Base-by-base conservation (phyloP, 2,329 filamentous ascomycete genomes). In the Alternaria ethzedia region DNA sequence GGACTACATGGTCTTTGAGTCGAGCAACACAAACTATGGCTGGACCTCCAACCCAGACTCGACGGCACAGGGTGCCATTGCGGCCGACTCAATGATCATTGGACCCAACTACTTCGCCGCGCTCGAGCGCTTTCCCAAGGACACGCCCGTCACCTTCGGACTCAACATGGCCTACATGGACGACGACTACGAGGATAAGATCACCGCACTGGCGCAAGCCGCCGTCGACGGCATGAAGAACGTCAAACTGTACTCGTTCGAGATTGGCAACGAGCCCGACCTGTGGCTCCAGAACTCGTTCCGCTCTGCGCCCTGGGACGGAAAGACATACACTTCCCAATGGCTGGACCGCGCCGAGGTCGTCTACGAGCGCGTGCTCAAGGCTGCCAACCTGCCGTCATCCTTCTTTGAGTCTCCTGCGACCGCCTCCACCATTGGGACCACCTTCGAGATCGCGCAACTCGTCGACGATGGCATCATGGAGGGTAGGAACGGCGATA, bases 341-440 rank as follows among this genome's bases (percentile, higher is more conserved):
- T 86, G 83, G 78, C 76, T 83, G 11, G 79, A 80, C 26, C 80
- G 84, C 23, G 82, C 83, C 6, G 68, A 78, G 50, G 77, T 78
- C 10, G 70, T 86, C 6, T 84, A 81, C 68, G 67, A 82, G n/a
- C 77, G 80, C 25, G 84, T 86, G 2, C 72, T 86, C 23, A 71
- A 80, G 68, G 81, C 83, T 6, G 77, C 77, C 6, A 77, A 77
- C 46, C 71, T 83, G 17, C 73, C 75, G 0, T 77, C 79, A 47
- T 77, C 78, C 56, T 84, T 85, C 70, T 86, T 86, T 71, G 84
- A 86, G 72, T 78, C 83, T 7, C 82, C 80, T 5, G 77, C 79
- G 4, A 86, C 84, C 3, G 84, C 84, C 7, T 84, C 82, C 13
- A 86, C 84, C 12, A 85, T 85, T 46, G 83, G 82, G 28, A 86